Evolutionary conservation across 495 filamentous ascomycete genomes (phyloP).

Genomic region (Echria macrotheca): DNA sequence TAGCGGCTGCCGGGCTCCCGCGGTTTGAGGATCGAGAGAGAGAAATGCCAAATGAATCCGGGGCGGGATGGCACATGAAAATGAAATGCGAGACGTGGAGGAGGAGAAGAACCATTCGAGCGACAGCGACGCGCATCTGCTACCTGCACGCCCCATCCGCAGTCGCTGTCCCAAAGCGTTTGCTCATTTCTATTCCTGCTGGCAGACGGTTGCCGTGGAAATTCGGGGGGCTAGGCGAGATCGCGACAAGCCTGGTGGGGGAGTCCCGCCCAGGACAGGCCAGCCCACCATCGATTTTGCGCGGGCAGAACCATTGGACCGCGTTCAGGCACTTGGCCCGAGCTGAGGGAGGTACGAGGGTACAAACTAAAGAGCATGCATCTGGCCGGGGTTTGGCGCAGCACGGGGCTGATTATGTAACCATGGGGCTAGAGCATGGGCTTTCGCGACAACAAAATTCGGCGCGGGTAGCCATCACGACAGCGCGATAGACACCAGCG

Average conservation of each 20-base stretch:
- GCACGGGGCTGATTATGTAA: slow-evolving; percentile 27
- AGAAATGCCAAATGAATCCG: no score
- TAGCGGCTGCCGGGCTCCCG: no score
- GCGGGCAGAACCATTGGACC: slow-evolving; percentile 9
- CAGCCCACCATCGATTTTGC: slow-evolving; percentile 14
- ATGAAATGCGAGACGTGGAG: background rate
- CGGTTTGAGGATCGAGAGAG: background rate
- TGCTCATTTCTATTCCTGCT: no score
- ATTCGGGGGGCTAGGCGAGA: slow-evolving; percentile 29
- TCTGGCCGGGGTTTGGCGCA: no score
- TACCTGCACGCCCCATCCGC: background rate
- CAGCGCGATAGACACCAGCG: no score
- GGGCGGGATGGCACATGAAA: background rate
- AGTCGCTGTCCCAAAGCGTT: background rate
- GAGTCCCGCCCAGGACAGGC: slow-evolving; percentile 7
- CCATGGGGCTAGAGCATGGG: background rate
- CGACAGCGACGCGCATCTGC: background rate
- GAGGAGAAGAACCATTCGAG: background rate
- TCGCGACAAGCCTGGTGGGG: slow-evolving; percentile 7
- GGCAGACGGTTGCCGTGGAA: slow-evolving; percentile 22
- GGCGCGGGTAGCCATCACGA: no score
- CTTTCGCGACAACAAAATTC: slow-evolving; percentile 4
- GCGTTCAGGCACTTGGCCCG: slow-evolving; percentile 1
- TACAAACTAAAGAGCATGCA: slow-evolving; percentile 19
- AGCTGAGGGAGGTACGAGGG: slow-evolving; percentile 11